Conservation (phyloP, 1,284 basidiomycete genomes). For the Ustilago hordei region DNA sequence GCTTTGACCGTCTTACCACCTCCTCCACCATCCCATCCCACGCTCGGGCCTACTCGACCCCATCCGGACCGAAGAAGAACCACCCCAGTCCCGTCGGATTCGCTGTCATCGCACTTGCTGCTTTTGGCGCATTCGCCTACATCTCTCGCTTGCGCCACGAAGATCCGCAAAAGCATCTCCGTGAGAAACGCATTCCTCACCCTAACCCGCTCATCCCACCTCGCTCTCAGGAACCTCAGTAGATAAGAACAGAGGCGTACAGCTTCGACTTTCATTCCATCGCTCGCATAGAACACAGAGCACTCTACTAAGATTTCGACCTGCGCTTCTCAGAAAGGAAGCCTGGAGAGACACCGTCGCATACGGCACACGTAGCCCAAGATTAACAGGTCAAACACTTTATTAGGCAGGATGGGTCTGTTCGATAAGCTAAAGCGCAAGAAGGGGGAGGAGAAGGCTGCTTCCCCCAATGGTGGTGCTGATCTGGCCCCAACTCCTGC, state of each 20-base stretch:
- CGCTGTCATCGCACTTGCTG: constrained; percentile 46
- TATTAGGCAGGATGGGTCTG: constrained; percentile 54
- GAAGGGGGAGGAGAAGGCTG: constrained; percentile 28
- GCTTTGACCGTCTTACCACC: constrained; percentile 35
- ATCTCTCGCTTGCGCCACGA: constrained; percentile 52
- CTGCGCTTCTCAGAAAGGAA: constrained; percentile 12
- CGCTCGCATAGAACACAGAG: not conserved
- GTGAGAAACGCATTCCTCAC: constrained; percentile 61
- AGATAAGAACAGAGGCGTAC: not conserved
- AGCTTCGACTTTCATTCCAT: constrained; percentile 1
- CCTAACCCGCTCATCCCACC: constrained; percentile 66
- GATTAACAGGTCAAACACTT: constrained; percentile 51
- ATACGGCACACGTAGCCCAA: constrained; percentile 37
- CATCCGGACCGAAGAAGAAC: constrained; percentile 32
- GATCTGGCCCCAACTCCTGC: constrained; percentile 10
- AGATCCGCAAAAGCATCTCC: constrained; percentile 54
- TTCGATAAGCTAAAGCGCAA: constrained; percentile 50
- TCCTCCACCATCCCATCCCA: not conserved
- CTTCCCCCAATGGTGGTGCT: constrained; percentile 4
- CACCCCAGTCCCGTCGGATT: constrained; percentile 62
- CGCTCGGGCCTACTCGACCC: constrained; percentile 24
- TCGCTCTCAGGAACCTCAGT: constrained; percentile 50
- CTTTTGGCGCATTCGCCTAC: constrained; percentile 62
- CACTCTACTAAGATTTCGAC: not conserved
- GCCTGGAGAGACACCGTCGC: constrained; percentile 21